Evolutionary conservation across 2,329 filamentous ascomycete genomes (phyloP), one percentile per base, ranked within the genome.

Genomic region (Diaporthe sp.): DNA sequence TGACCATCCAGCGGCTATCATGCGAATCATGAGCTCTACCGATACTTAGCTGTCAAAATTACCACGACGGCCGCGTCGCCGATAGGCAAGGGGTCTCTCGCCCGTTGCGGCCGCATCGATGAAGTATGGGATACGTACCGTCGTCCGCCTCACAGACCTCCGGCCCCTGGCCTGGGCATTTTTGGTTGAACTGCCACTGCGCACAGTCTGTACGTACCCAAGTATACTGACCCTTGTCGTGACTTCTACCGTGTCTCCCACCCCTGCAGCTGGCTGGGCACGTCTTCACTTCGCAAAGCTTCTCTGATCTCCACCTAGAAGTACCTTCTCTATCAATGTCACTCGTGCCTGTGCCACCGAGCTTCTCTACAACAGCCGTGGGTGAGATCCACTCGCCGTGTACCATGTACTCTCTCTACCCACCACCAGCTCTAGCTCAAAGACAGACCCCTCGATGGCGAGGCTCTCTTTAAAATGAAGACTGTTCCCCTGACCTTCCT

Each of bases 381-480:
- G 37, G 51, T 25, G 17, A 25, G 17, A 8, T n/a, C 44, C 44
- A 47, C 51, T 31, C 49, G 31, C 67, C 37, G 31, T 37, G 58
- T 73, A 73, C 58, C 63, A 51, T 68, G 34, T 51, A 55, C 44
- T 61, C 6, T 34, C 44, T 39, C 31, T 61, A 31, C 71, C 71
- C 71, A 63, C 68, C 71, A 63, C 20, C 71, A 57, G 34, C 37
- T 44, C 39, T 60, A 53, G 72, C 67, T 63, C 73, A 75, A 75
- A 72, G 65, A 72, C 20, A n/a, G 58, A 57, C 71, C 73, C 63
- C 73, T 74, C 72, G 34, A 63, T 28, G 73, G 55, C 57, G 57
- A 75, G 67, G 67, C 73, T 75, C 65, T 75, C 57, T 63, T 63
- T 75, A 71, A 75, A 70, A 72, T 61, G 53, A 51, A 55, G 44